Conservation (phyloP, 225 moss, liverwort and hornwort genomes). For the Bryoerythrophyllum caledonicum region DNA sequence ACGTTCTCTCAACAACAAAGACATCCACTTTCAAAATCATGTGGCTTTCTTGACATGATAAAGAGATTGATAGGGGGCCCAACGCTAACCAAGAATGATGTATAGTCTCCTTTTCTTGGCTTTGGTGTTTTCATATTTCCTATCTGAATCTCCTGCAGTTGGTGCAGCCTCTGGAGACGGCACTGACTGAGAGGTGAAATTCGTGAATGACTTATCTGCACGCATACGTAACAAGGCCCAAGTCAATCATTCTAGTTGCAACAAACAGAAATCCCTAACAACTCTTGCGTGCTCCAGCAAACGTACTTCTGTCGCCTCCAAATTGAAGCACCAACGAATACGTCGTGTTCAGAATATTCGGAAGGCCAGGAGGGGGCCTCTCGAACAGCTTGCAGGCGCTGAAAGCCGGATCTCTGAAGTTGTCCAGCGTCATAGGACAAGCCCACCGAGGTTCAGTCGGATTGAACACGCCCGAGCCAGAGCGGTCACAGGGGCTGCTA, state of each 20-base stretch:
- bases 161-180: constrained; percentile 11
- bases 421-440: not conserved
- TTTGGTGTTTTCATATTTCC: too few species aligned
- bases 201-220: constrained; percentile 6
- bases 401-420: not conserved
- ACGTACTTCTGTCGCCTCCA: constrained; percentile 9
- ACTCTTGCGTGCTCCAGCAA: not conserved
- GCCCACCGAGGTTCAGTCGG: accelerated
- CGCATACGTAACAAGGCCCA: not conserved
- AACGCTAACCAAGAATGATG: constrained; percentile 30
- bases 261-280: not conserved
- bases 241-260: not conserved
- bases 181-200: not conserved
- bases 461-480: not conserved
- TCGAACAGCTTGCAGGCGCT: constrained; percentile 15
- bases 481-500: not conserved
- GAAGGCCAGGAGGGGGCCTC: too few species aligned
- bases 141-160: not conserved
- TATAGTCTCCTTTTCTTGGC: not conserved
- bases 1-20: not conserved
- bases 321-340: constrained; percentile 24
- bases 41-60: not conserved
- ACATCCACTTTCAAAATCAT: not conserved
- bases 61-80: not conserved
- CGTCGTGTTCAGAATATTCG: not conserved